Evolutionary conservation across 805 yeast genomes (phyloP).

Genomic region (Jamesozyma jinghongensis): DNA sequence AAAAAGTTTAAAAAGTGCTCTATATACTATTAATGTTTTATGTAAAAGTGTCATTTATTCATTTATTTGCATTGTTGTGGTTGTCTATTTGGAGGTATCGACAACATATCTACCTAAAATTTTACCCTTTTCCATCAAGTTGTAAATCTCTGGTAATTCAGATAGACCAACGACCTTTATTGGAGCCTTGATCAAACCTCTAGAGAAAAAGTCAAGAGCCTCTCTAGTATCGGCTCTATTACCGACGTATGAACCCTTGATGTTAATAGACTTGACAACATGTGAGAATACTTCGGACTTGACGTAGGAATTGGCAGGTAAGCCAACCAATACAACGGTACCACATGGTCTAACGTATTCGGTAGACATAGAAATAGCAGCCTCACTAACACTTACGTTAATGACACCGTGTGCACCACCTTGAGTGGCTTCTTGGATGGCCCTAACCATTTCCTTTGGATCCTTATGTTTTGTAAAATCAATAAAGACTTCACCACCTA

Average conservation of each 20-base stretch:
- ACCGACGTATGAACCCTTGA: slow-evolving; percentile 79
- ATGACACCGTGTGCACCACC: slow-evolving; percentile 72
- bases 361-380: slow-evolving; percentile 49
- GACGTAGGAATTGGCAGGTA: slow-evolving; percentile 69
- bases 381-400: slow-evolving; percentile 59
- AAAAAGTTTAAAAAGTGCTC: not conserved
- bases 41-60: too few relatives aligned
- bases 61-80: not conserved
- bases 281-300: slow-evolving; percentile 58
- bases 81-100: slow-evolving; percentile 51
- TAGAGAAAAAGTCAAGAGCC: slow-evolving; percentile 59
- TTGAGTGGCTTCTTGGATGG: slow-evolving; percentile 43
- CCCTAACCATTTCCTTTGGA: slow-evolving; percentile 35
- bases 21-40: too few relatives aligned
- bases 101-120: slow-evolving; percentile 77
- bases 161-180: slow-evolving; percentile 49
- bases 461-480: slow-evolving; percentile 47
- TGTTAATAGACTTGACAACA: slow-evolving; percentile 60
- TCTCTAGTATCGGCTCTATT: slow-evolving; percentile 76
- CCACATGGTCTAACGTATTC: slow-evolving; percentile 56
- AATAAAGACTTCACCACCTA: slow-evolving; percentile 48
- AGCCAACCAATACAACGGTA: slow-evolving; percentile 60
- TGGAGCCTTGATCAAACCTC: slow-evolving; percentile 59
- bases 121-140: slow-evolving; percentile 48
- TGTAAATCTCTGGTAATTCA: slow-evolving; percentile 44